These are phyloP conservation scores for Amaranthus cruentus DNA, from an alignment of 148 eudicot genomes.

Conservation along the genomic window DNA sequence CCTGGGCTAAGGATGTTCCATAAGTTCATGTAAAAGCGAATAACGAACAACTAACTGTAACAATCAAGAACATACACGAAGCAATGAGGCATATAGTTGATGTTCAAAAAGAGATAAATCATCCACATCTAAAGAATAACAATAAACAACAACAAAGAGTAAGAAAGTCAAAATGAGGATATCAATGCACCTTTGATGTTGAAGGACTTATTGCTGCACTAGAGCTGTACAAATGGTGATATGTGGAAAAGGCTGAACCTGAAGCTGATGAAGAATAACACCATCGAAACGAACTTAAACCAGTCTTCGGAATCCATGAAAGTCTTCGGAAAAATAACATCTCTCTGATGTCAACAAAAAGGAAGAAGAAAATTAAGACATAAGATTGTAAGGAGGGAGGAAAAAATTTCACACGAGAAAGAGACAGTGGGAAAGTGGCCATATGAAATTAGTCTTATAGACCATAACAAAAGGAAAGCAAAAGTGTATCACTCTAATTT, in stretches of 20 bases:
- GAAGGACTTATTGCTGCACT: not conserved
- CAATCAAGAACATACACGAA: not conserved
- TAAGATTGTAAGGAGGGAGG: too few relatives aligned
- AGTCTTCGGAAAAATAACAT: conserved; percentile 27
- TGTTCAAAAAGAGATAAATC: not conserved
- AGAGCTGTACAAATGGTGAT: conserved; percentile 8
- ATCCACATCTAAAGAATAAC: not conserved
- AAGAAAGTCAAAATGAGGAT: not conserved
- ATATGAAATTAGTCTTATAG: too few relatives aligned
- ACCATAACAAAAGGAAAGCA: too few relatives aligned
- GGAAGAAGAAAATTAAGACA: too few relatives aligned
- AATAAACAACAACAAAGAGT: too few relatives aligned
- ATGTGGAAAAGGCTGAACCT: conserved; percentile 11
- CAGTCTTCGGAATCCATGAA: conserved; percentile 23
- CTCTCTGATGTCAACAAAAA: not conserved
- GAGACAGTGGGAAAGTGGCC: too few relatives aligned
- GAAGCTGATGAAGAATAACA: conserved; percentile 2
- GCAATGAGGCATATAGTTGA: not conserved
- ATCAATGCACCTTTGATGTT: not conserved
- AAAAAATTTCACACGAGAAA: too few relatives aligned
- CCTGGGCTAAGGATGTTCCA: too few relatives aligned
- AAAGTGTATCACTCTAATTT: too few relatives aligned
- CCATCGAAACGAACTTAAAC: conserved; percentile 17
- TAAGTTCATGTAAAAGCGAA: not conserved
- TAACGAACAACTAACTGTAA: conserved; percentile 28